Percentiles rank a stretch among this genome's conserved stretches.
Evolutionary conservation across 2,329 filamentous ascomycete species (phyloP).

Genomic region (Trichoderma atrobrunneum): DNA sequence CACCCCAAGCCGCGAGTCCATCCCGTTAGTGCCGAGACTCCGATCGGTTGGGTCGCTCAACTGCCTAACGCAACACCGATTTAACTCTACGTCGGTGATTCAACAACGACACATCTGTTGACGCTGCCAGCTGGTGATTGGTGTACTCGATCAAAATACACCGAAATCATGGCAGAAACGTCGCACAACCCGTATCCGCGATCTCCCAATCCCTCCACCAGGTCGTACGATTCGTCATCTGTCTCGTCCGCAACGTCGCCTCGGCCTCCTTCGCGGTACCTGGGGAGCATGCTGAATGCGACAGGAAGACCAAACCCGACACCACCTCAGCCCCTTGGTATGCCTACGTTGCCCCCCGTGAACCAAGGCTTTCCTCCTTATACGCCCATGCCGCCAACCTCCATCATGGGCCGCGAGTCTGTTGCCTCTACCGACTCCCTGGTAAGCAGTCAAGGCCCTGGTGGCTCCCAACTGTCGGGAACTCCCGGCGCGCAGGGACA

Average conservation of each 20-base stretch:
- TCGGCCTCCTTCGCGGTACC: conserved; percentile 51
- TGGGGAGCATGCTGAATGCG: conserved; percentile 51
- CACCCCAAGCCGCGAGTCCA: background rate
- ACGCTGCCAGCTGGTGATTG: background rate
- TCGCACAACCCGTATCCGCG: conserved; percentile 57
- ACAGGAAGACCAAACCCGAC: conserved; percentile 49
- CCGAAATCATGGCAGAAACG: conserved; percentile 50
- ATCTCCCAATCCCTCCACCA: conserved; percentile 59
- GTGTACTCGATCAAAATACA: conserved; percentile 21
- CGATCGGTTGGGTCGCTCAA: conserved; percentile 16
- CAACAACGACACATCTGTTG: background rate
- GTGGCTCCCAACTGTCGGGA: conserved; percentile 36
- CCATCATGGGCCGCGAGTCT: conserved; percentile 57
- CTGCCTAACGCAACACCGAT: conserved; percentile 3
- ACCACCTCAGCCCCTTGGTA: conserved; percentile 52
- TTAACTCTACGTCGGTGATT: background rate
- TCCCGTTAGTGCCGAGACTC: conserved; percentile 14
- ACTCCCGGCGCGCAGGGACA: conserved; percentile 60
- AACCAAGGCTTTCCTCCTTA: conserved; percentile 52
- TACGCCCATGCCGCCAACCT: conserved; percentile 48
- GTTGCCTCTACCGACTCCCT: conserved; percentile 58
- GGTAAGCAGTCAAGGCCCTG: conserved; percentile 50
- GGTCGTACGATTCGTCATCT: conserved; percentile 63
- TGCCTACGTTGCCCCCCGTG: conserved; percentile 49
- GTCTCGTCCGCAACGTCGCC: conserved; percentile 62